Base-by-base conservation (phyloP, 1,284 basidiomycete genomes). In the Porodaedalea pini region DNA sequence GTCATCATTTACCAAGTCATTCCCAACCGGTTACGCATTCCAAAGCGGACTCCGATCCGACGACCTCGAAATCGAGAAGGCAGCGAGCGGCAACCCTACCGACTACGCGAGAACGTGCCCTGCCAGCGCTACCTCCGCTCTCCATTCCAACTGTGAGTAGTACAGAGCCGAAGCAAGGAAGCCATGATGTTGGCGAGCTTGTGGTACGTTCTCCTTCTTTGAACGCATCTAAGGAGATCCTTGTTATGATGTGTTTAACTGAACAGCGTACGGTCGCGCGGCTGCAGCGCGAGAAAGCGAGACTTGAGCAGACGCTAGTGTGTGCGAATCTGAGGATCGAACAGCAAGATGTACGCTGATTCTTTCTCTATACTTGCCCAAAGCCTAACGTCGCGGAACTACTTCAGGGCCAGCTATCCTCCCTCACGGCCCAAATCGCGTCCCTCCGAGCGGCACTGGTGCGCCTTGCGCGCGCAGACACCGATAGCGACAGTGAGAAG, bases 281-380 rank as follows among this genome's bases (percentile, higher is more conserved):
- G 27, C 41, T 54, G 13, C 29, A 54, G n/a, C 29, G 52, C n/a
- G 52, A 54, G 23, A 54, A 54, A n/a, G 31, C 31, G 10, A 39
- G 41, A 15, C 52, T 54, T 15, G 41, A 54, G 41, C 6, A 32
- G 29, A 29, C 44, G 25, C n/a, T 54, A 4, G 52, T n/a, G 15
- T 13, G 25, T 1, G 52, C 52, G 2, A 32, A 23, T 11, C 27
- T 21, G n/a, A 54, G 17, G 17, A 54, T 54, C 21, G 52, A 21
- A 7, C 39, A 54, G 27, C 52, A 54, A 31, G 39, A 25, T 34
- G 52, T 54, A 27, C 8, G 52, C 13, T n/a, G 10, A n/a, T 34
- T 27, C 27, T 34, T 21, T 4, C 5, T 10, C 45, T 23, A 8
- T 13, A 2, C 40, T 21, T 13, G 13, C 11, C 10, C 11, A 41